Percentiles rank a stretch among this genome's conserved stretches.
Conservation (phyloP, 495 filamentous ascomycete genomes). For the Hypoxylon perforatum region DNA sequence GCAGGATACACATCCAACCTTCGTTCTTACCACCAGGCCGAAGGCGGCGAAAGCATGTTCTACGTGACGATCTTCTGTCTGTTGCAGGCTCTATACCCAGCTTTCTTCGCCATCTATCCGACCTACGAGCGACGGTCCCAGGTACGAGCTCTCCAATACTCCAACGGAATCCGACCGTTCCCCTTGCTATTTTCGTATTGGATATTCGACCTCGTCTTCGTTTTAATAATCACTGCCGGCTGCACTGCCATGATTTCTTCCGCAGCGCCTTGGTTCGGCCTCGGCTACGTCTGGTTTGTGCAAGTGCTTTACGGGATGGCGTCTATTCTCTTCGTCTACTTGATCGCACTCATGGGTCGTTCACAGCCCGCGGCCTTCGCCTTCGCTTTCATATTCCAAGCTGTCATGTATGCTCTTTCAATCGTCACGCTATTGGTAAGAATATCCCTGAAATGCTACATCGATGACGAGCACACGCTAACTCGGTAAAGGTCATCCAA, state of each 20-base stretch:
- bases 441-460: constrained; percentile 57
- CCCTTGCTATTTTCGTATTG: constrained; percentile 75
- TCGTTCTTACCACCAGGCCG: constrained; percentile 64
- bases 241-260: constrained; percentile 70
- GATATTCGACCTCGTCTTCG: constrained; percentile 72
- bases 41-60: constrained; percentile 68
- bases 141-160: constrained; percentile 77
- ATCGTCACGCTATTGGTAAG: constrained; percentile 61
- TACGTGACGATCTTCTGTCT: constrained; percentile 68
- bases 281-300: constrained; percentile 80
- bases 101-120: constrained; percentile 79
- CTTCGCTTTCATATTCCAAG: constrained; percentile 70
- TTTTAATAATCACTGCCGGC: constrained; percentile 67
- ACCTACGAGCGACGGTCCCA: constrained; percentile 74
- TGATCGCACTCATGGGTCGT: constrained; percentile 73
- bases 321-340: constrained; percentile 75
- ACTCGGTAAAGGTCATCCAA: constrained; percentile 67
- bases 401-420: constrained; percentile 73
- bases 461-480: constrained; percentile 58
- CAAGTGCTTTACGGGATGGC: constrained; percentile 80
- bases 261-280: constrained; percentile 73
- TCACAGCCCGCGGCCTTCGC: constrained; percentile 78
- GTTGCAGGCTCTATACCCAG: constrained; percentile 73
- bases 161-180: constrained; percentile 70
- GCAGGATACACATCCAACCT: constrained; percentile 68